Base-by-base conservation (phyloP, 2,329 filamentous ascomycete genomes). In the Colletotrichum kahawae region DNA sequence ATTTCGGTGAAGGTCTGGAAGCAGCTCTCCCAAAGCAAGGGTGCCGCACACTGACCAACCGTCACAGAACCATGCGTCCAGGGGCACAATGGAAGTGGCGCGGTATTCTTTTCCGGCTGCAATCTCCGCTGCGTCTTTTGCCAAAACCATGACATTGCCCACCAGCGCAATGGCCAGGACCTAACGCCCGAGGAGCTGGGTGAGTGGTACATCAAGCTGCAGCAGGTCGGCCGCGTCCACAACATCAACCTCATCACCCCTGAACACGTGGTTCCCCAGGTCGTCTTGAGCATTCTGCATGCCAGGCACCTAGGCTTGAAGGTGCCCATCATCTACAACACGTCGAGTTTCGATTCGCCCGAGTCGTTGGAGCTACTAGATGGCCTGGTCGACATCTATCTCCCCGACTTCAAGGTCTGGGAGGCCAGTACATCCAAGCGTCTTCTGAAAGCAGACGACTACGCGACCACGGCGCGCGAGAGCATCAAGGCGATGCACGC, bases 361-460 rank as follows among this genome's bases (percentile, higher is more conserved):
- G 92, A 91, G 4, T 95, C 93, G 1, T 86, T 97, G 2, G 84
- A 91, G 74, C 87, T 97, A 10, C 89, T 97, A 79, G 92, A 97
- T 78, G 95, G 95, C 0, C 85, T 97, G 33, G 91, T 97, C 0
- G 95, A 97, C 81, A 95, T 97, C 59, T 97, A 97, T 81, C 87
- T 97, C n/a, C 93, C 95, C 0, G 95, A 97, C 81, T 97, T 97
- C 87, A 97, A 97, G 82, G 91, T 96, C 12, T 97, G 94, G 94
- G 90, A 90, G 33, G 83, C 88, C 2, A 85, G 83, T 27, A 93
- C 93, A 1, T 93, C 93, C 24, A 93, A 90, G 79, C 88, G 94
- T 13, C 85, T 97, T 34, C 88, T 97, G 43, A 97, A 97, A 82
- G 93, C 93, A 5, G 93, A 95, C 63, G 90, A 95, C 81, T 97